Base-by-base conservation (phyloP, 345 rosid genomes). In the Anacardium occidentale region DNA sequence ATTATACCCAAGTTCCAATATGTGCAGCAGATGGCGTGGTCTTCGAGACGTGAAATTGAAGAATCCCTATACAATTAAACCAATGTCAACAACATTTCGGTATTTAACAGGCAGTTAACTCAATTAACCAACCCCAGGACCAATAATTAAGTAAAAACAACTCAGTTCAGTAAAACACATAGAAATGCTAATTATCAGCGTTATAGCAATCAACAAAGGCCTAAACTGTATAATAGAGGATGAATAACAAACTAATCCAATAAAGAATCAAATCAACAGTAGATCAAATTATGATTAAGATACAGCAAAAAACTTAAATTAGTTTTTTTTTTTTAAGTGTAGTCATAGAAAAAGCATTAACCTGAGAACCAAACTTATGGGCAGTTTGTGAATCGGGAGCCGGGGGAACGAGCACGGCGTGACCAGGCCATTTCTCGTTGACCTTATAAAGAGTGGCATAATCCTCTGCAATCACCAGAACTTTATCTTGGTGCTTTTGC, bases 401-500 rank as follows among this genome's bases (percentile, higher is more conserved):
- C 0, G 97, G 98, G 10, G 98, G 98, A 15, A 94, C 79, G 47
- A 94, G 91, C 54, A 95, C 98, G 26, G 92, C 97, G 75, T 92
- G 98, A 54, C 98, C 98, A 56, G 98, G 99, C 99, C 99, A 95
- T 56, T 70, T 85, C 70, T 85, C 80, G 61, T 95, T 95, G 25
- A 95, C 90, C 70, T 77, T 85, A 54, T 88, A 80, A 11, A 95
- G 90, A 26, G 99, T 95, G 15, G 89, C 89, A 64, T 95, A 95
- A 84, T 92, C 99, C 80, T 95, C 99, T 15, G 98, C 99, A 45
- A 92, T 92, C 2, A 95, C 97, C n/a, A 95, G 92, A 37, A 95
- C 96, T 71, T 88, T 78, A 8, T 95, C 85, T 37, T 89, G 92
- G 64, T 87, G 98, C 21, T 85, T 88, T 59, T 92, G 97, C 76